These are phyloP conservation scores for Epichloe elymi DNA, from an alignment of 2,329 filamentous ascomycete species.

Conservation along the genomic window DNA sequence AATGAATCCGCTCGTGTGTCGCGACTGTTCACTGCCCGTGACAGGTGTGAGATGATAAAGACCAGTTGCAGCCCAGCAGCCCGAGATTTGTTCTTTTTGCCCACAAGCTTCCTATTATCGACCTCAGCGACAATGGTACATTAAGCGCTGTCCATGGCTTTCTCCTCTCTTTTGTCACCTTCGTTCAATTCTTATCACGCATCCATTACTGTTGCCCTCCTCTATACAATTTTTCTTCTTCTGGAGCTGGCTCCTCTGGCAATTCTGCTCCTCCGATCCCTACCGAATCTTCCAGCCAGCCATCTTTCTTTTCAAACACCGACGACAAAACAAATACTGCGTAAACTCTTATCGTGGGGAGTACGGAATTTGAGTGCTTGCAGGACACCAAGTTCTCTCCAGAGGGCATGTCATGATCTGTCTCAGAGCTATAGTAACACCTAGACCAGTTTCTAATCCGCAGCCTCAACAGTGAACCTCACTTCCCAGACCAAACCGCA, in stretches of 20 bases:
- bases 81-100: background rate
- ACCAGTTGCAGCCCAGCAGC: background rate
- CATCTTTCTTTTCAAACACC: background rate
- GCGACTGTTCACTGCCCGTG: constrained; percentile 2
- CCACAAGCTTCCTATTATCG: constrained; percentile 1
- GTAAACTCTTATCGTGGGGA: background rate
- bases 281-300: background rate
- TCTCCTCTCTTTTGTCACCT: background rate
- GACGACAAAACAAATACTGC: background rate
- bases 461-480: background rate
- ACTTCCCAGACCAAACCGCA: background rate
- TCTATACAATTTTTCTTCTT: background rate
- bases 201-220: background rate
- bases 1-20: background rate
- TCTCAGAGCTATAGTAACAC: background rate
- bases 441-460: background rate
- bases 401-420: background rate
- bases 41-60: background rate
- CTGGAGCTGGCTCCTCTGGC: background rate
- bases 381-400: background rate
- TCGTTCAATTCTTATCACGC: background rate
- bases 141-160: background rate
- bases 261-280: background rate
- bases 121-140: constrained; percentile 1
- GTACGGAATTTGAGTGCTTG: background rate